Evolutionary conservation across 768 basidiomycete species (phyloP).

Genomic region (Udeniomyces megalosporus): DNA sequence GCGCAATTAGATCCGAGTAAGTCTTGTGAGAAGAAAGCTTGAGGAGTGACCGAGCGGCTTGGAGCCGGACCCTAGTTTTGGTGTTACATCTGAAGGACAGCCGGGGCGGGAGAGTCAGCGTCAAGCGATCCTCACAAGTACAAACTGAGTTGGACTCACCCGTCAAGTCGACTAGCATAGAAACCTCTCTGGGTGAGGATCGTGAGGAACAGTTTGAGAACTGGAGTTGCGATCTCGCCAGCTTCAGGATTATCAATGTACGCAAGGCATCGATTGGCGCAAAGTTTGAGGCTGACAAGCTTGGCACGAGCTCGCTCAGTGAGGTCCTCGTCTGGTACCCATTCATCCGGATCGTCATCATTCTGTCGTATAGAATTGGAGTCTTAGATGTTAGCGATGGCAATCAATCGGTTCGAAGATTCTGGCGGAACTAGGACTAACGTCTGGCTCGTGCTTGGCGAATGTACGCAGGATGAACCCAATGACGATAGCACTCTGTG

Average conservation of each 20-base stretch:
- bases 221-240: conserved; percentile 52
- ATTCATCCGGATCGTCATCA: conserved; percentile 38
- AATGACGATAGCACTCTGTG: conserved; percentile 57
- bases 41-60: conserved; percentile 62
- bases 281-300: conserved; percentile 59
- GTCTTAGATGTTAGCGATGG: too few relatives aligned
- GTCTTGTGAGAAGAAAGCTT: conserved; percentile 43
- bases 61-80: conserved; percentile 62
- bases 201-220: conserved; percentile 55
- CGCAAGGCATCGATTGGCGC: conserved; percentile 60
- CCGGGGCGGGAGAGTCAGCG: background rate
- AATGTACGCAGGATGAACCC: conserved; percentile 37
- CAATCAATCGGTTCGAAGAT: background rate
- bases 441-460: conserved; percentile 7
- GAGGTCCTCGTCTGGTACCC: conserved; percentile 55
- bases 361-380: conserved; percentile 3
- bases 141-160: background rate
- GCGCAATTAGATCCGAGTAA: conserved; percentile 44
- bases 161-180: conserved; percentile 2
- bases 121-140: background rate
- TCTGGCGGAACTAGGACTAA: background rate
- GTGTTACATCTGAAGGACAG: conserved; percentile 19
- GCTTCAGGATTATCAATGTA: conserved; percentile 46
- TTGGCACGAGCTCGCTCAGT: conserved; percentile 48
- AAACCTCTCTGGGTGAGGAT: conserved; percentile 34